phyloP scores from a whole-genome alignment of 2,329 filamentous ascomycete genomes.

The Paraphaeosphaeria minitans region DNA sequence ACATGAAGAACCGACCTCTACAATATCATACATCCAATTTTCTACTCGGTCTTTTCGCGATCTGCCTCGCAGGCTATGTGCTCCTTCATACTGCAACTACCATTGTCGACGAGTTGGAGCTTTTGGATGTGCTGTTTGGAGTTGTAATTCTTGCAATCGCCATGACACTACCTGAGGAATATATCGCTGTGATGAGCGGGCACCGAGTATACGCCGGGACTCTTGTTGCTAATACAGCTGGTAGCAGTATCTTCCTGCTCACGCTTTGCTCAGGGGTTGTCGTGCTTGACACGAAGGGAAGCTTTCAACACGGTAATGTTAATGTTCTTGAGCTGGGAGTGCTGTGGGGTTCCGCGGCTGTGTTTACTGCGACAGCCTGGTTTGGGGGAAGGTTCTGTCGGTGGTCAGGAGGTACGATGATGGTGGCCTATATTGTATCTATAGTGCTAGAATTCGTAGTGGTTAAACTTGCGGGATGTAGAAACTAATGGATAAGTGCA shows the following conservation, averaged over 20 bases:
- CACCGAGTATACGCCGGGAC: conserved; percentile 55
- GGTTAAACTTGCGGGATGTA: too few relatives aligned
- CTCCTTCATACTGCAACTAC: conserved; percentile 53
- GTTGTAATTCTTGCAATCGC: conserved; percentile 57
- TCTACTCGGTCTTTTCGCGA: conserved; percentile 50
- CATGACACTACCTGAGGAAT: conserved; percentile 61
- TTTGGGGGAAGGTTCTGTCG: conserved; percentile 17
- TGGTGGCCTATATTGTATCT: conserved; percentile 43
- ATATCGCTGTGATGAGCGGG: conserved; percentile 57
- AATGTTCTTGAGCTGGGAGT: conserved; percentile 6
- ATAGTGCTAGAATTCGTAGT: conserved; percentile 44
- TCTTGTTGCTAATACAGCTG: conserved; percentile 58
- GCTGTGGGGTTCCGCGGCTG: conserved; percentile 24
- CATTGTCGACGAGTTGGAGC: conserved; percentile 48
- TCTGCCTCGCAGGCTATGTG: conserved; percentile 56
- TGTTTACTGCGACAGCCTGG: conserved; percentile 22
- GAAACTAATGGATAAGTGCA: too few relatives aligned
- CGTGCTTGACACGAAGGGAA: conserved; percentile 18
- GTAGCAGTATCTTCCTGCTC: conserved; percentile 61
- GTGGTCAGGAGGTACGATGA: conserved; percentile 32
- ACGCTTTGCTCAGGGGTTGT: conserved; percentile 56
- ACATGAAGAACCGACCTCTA: conserved; percentile 24
- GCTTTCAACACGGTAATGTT: conserved; percentile 13
- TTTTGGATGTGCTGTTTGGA: conserved; percentile 56
- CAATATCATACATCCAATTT: conserved; percentile 51